Base-by-base conservation (phyloP, 2,329 filamentous ascomycete genomes). In the Geoglossum cookeanum region DNA sequence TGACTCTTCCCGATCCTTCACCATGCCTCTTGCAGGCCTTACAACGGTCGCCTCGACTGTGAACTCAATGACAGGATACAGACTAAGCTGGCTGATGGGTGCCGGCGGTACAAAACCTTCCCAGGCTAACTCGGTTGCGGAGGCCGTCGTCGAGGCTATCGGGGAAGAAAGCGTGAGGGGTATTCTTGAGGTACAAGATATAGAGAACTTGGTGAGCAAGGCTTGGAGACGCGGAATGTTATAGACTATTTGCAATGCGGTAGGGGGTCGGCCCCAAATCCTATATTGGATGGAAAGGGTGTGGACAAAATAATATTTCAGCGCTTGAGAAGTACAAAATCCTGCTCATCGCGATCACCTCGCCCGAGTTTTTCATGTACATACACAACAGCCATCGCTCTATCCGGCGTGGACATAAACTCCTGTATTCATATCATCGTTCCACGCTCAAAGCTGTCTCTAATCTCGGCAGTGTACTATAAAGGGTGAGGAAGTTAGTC, bases 381-480 rank as follows among this genome's bases (percentile, higher is more conserved):
- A 13, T 42, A 42, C 39, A 8, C 8, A 3, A 37, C 33, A 5
- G n/a, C 39, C 39, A 42, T n/a, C 39, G 13, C 39, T n/a, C 33
- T 42, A n/a, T 42, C 39, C 8, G 13, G n/a, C 8, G 39, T 42
- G 13, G 39, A 42, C 13, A 13, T 6, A 42, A 7, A 13, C 39
- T 15, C 13, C 13, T 42, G 39, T n/a, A n/a, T 42, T 72, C 76
- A 97, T 69, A 97, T 92, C 79, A 94, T 94, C 3, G 92, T 97
- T 17, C 92, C 92, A 62, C 92, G 80, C 78, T 98, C 92, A 69
- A 98, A 98, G 70, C 86, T 96, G 67, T 98, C 92, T 67, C 92
- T 78, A 65, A 98, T 97, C 69, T 98, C 92, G 35, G 86, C 82
- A 51, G 92, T 98, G 71, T 98, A 98, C 75, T 78, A 60, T 13